Evolutionary conservation across 1,139 yeast genomes (phyloP).

Genomic region (Scheffersomyces illinoinensis): DNA sequence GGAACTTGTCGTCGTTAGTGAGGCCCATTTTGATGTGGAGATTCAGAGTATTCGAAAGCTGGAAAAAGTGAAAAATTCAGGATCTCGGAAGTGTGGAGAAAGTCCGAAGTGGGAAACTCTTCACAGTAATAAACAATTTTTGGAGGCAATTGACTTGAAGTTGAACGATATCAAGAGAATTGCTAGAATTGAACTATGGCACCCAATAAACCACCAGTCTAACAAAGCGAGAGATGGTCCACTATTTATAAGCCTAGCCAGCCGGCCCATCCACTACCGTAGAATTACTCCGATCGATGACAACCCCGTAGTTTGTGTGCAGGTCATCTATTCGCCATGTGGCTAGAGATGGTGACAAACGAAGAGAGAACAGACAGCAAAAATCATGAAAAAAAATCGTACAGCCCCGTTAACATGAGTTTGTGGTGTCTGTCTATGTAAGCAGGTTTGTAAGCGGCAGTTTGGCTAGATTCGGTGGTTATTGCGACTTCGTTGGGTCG

Average conservation of each 20-base stretch:
- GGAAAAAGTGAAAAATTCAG: neutral
- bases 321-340: neutral
- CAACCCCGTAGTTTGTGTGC: neutral
- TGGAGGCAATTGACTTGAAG: neutral
- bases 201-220: neutral
- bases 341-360: neutral
- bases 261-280: neutral
- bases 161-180: neutral
- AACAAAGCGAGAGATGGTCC: neutral
- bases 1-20: slow-evolving; percentile 34
- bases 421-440: neutral
- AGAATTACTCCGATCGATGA: neutral
- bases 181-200: neutral
- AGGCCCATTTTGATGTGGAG: neutral
- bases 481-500: neutral
- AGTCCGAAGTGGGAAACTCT: neutral
- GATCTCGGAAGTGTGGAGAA: neutral
- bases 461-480: neutral
- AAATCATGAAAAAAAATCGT: neutral
- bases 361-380: neutral
- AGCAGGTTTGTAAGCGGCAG: neutral
- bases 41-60: neutral
- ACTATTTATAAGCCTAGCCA: neutral
- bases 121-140: neutral
- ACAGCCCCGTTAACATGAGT: neutral